Evolutionary conservation across 1,284 basidiomycete species (phyloP).

Genomic region (Coriolopsis trogii): DNA sequence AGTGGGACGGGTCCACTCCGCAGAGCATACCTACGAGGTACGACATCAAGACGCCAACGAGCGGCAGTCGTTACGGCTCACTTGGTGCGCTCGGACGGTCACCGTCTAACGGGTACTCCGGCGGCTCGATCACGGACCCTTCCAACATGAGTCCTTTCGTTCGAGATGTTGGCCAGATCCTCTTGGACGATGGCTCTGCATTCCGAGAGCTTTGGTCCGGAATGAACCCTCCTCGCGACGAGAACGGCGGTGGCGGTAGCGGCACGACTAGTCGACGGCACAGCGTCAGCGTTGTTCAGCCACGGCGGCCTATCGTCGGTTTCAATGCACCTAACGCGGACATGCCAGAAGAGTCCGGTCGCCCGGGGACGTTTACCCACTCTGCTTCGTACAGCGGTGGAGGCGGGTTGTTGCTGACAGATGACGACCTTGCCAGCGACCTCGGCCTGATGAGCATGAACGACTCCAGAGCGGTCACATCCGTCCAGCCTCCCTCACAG

Average conservation of each 20-base stretch:
- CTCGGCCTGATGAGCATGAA: conserved; percentile 69
- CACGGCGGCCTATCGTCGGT: conserved; percentile 65
- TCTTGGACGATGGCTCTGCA: conserved; percentile 68
- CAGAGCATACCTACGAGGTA: conserved; percentile 60
- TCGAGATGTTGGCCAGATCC: conserved; percentile 75
- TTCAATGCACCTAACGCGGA: conserved; percentile 64
- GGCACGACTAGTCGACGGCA: conserved; percentile 85
- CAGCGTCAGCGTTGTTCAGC: conserved; percentile 84
- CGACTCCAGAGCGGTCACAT: conserved; percentile 45
- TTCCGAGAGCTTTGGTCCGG: conserved; percentile 73
- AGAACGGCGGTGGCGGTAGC: conserved; percentile 63
- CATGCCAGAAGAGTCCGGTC: conserved; percentile 46
- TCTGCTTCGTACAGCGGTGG: conserved; percentile 37
- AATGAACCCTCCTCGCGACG: conserved; percentile 60
- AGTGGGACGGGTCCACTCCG: conserved; percentile 59
- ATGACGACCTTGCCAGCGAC: conserved; percentile 79
- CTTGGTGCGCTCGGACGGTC: conserved; percentile 59
- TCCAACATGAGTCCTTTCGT: conserved; percentile 84
- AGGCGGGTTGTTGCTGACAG: conserved; percentile 65
- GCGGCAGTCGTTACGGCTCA: conserved; percentile 64
- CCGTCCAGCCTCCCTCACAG: conserved; percentile 53
- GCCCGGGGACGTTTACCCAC: conserved; percentile 32
- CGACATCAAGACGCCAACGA: conserved; percentile 60
- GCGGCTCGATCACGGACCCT: conserved; percentile 54
- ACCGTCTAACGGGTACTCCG: conserved; percentile 54